Conservation (phyloP, 768 basidiomycete species). For the Tulasnella calospora region DNA sequence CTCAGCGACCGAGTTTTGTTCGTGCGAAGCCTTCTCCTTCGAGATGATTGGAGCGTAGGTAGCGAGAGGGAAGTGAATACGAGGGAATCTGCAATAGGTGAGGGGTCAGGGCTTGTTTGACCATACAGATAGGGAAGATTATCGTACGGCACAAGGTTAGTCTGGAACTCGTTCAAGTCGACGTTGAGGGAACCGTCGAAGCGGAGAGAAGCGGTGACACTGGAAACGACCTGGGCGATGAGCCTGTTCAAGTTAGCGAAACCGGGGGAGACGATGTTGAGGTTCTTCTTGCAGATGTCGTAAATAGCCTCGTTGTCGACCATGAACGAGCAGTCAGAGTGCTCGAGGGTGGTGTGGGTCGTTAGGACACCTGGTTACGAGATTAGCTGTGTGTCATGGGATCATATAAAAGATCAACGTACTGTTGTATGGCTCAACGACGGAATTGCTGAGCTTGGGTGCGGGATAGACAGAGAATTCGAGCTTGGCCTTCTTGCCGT, state of each 20-base stretch:
- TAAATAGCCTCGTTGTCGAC: constrained; percentile 99
- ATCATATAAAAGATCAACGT: constrained; percentile 17
- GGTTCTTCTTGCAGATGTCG: constrained; percentile 97
- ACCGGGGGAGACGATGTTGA: constrained; percentile 77
- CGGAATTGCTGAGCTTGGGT: constrained; percentile 87
- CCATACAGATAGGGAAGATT: neutral
- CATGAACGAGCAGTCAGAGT: constrained; percentile 99
- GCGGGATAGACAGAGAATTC: constrained; percentile 98
- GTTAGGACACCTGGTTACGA: constrained; percentile 67
- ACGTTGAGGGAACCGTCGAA: constrained; percentile 98
- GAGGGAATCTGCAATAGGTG: constrained; percentile 65
- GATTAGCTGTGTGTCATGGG: neutral
- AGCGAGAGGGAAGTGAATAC: constrained; percentile 97
- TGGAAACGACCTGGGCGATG: constrained; percentile 98
- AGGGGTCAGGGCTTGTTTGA: neutral
- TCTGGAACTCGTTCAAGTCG: constrained; percentile 97
- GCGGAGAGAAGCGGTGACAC: constrained; percentile 92
- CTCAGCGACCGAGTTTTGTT: constrained; percentile 94
- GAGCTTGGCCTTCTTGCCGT: constrained; percentile 98
- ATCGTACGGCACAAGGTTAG: constrained; percentile 91
- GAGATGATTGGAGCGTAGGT: constrained; percentile 94
- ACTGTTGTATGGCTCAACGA: constrained; percentile 96
- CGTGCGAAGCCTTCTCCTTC: constrained; percentile 86
- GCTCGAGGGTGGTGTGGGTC: constrained; percentile 97
- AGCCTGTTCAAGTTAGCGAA: constrained; percentile 93